phyloP scores from a whole-genome alignment of 495 filamentous ascomycete species.

The Clohesyomyces aquaticus region DNA sequence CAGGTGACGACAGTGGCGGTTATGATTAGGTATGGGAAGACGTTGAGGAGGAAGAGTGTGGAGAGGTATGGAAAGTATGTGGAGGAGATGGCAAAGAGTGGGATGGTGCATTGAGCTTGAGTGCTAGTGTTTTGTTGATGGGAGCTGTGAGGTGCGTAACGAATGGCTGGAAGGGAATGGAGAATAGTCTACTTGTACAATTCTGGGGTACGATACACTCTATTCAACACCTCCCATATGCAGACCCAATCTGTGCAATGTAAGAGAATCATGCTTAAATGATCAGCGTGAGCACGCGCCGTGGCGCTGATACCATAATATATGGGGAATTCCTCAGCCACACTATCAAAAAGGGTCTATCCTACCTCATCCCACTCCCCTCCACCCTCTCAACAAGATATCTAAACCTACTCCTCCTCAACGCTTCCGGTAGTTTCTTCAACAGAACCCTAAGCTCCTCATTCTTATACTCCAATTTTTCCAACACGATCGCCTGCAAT shows the following conservation, averaged over 20 bases:
- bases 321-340: too few species aligned
- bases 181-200: too few species aligned
- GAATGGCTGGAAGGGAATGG: too few species aligned
- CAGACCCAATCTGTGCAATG: too few species aligned
- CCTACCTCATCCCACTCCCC: not conserved
- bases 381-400: constrained; percentile 2
- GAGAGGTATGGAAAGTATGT: constrained; percentile 52
- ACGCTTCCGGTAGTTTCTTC: constrained; percentile 29
- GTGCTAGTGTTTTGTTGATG: too few species aligned
- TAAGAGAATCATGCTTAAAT: too few species aligned
- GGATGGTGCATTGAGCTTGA: constrained; percentile 47
- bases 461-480: constrained; percentile 34
- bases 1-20: constrained; percentile 58
- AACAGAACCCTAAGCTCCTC: constrained; percentile 33
- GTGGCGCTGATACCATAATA: too few species aligned
- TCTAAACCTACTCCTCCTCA: constrained; percentile 4
- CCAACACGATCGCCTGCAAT: constrained; percentile 42
- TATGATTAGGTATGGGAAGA: constrained; percentile 60
- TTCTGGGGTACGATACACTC: too few species aligned
- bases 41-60: constrained; percentile 47
- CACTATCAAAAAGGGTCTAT: too few species aligned
- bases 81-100: constrained; percentile 44
- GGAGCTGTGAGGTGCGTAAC: too few species aligned
- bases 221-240: too few species aligned
- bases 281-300: too few species aligned